Percentiles rank a stretch among this genome's conserved stretches.
These are phyloP conservation scores for Phymatotrichopsis omnivora DNA, from an alignment of 2,329 filamentous ascomycete genomes.

Conservation along the genomic window DNA sequence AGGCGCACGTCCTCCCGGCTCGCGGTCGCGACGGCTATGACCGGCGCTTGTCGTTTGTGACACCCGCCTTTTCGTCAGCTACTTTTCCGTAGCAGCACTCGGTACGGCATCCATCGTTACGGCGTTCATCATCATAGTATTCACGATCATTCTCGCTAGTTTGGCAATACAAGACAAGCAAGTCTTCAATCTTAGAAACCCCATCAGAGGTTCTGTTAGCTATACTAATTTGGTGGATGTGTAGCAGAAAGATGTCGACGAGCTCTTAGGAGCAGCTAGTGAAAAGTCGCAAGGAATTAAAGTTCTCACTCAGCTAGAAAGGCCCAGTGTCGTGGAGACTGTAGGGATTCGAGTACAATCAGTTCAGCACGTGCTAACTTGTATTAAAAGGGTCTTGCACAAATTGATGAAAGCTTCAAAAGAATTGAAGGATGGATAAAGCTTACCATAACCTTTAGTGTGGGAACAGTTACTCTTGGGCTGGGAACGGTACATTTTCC, in stretches of 20 bases:
- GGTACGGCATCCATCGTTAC: not conserved
- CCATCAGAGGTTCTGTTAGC: not conserved
- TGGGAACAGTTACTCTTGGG: slow-evolving; percentile 11
- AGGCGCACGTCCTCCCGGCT: too few species aligned
- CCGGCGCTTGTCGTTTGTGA: too few species aligned
- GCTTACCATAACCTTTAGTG: slow-evolving; percentile 13
- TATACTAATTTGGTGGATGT: not conserved
- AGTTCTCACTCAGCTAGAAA: not conserved
- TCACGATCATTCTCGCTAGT: not conserved
- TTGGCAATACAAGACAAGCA: slow-evolving; percentile 3
- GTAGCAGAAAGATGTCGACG: not conserved
- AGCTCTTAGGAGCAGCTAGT: too few species aligned
- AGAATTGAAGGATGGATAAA: slow-evolving; percentile 19
- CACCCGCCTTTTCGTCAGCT: not conserved
- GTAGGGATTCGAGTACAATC: slow-evolving; percentile 3
- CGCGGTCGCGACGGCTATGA: too few species aligned
- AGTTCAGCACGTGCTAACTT: slow-evolving; percentile 11
- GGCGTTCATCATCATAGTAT: slow-evolving; percentile 1
- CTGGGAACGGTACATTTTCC: slow-evolving; percentile 1
- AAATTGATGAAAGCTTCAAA: slow-evolving; percentile 8
- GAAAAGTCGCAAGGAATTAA: slow-evolving; percentile 4
- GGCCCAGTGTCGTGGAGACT: slow-evolving; percentile 1
- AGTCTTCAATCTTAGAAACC: slow-evolving; percentile 1
- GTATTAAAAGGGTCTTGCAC: not conserved
- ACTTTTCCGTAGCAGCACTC: not conserved